Evolutionary conservation across 164 flowering plant genomes (phyloP), one percentile per base, ranked within the genome.

Genomic region (Vitis rotundifolia): DNA sequence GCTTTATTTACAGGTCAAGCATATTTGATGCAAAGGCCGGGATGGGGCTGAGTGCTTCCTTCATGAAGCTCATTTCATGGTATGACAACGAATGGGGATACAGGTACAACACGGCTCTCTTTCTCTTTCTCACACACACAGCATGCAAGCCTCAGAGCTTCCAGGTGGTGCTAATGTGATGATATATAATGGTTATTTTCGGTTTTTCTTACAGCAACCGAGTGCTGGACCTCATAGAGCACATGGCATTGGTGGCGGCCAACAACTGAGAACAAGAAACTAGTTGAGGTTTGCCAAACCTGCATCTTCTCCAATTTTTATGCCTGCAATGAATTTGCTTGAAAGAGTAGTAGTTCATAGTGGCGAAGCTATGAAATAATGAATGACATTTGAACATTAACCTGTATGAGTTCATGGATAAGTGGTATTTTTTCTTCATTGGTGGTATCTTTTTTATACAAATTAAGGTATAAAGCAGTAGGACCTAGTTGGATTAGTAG

Each of bases 31-130:
- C 99, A 10, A 91, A 93, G 72, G 99, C 98, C 12, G 99, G 99
- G 4, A 91, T 95, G 2, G 99, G 93, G 18, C 80, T 93, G 73
- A 93, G 88, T 64, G 31, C 71, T 15, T 87, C 92, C 31, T 90
- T 95, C 84, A 85, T 95, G 91, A 95, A 95, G 85, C 80, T 95
- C 49, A 90, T 93, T 37, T 82, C 97, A 0, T 95, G 99, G 99
- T 95, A 95, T 26, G 99, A 93, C 83, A 95, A 91, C 15, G 98
- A 93, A 75, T 95, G 99, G 99, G 99, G 99, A 58, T 95, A 95
- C 92, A 95, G 99, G 97, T 94, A 83, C 16, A 37, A 9, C 8
- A 19, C 60, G 68, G 69, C 68, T 53, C 73, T 49, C 50, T 58
- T 5, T 55, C 67, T 19, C 47, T 66, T 12, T 56, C 22, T 11